These are phyloP conservation scores for Austroboletus niveus DNA, from an alignment of 1,284 basidiomycete genomes.

Conservation along the genomic window DNA sequence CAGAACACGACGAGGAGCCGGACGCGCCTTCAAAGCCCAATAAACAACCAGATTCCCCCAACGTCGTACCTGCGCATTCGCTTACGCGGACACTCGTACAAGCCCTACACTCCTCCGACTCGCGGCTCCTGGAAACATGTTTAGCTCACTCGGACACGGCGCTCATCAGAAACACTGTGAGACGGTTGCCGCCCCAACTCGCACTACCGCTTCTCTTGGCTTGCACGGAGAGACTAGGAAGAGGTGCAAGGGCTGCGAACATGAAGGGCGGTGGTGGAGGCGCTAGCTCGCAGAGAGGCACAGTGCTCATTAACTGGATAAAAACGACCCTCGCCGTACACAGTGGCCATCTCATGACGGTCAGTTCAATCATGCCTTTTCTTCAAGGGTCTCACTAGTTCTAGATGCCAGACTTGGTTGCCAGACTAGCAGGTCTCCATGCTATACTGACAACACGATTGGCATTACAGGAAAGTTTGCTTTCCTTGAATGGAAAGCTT, in stretches of 20 bases:
- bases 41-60: constrained; percentile 35
- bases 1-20: constrained; percentile 46
- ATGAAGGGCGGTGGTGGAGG: constrained; percentile 81
- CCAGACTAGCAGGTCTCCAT: constrained; percentile 82
- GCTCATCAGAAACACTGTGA: constrained; percentile 87
- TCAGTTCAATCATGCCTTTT: constrained; percentile 39
- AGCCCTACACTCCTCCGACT: constrained; percentile 94
- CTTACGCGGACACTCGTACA: constrained; percentile 94
- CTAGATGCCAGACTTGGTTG: constrained; percentile 83
- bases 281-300: constrained; percentile 84
- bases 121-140: constrained; percentile 85
- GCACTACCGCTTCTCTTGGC: constrained; percentile 86
- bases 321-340: constrained; percentile 85
- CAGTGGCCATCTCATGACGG: constrained; percentile 93
- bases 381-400: constrained; percentile 24
- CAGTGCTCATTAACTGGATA: constrained; percentile 85
- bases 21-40: constrained; percentile 27
- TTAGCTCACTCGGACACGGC: constrained; percentile 79
- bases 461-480: constrained; percentile 80
- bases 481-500: constrained; percentile 85
- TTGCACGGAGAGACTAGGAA: constrained; percentile 86
- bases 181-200: constrained; percentile 85
- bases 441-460: constrained; percentile 80
- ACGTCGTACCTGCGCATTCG: constrained; percentile 77
- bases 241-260: constrained; percentile 69